Percentiles rank a stretch among this genome's conserved stretches.
Evolutionary conservation across 2,329 filamentous ascomycete species (phyloP).

Genomic region (Phymatotrichopsis omnivora): DNA sequence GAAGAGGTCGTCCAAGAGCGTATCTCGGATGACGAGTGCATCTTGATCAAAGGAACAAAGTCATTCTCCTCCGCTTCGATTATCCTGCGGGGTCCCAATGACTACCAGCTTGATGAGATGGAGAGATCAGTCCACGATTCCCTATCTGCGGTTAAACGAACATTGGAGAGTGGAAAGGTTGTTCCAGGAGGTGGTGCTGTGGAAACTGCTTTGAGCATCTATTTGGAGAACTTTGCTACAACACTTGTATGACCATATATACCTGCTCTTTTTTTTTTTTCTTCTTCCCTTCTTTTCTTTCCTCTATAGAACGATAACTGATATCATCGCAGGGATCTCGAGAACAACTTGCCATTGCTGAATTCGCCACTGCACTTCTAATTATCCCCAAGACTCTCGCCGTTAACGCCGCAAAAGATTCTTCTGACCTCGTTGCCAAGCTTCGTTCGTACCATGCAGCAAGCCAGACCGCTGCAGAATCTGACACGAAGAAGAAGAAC

Average conservation of each 20-base stretch:
- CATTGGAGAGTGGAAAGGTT: constrained; percentile 90
- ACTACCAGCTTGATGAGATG: constrained; percentile 97
- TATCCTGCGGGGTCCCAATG: constrained; percentile 89
- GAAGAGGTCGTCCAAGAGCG: constrained; percentile 97
- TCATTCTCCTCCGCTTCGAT: constrained; percentile 87
- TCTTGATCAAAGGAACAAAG: constrained; percentile 92
- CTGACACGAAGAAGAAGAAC: constrained; percentile 83
- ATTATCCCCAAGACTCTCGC: constrained; percentile 93
- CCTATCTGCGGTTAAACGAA: constrained; percentile 91
- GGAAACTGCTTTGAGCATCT: constrained; percentile 98
- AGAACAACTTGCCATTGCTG: constrained; percentile 94
- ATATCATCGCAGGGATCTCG: constrained; percentile 72
- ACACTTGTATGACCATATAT: constrained; percentile 80
- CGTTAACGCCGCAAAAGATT: constrained; percentile 93
- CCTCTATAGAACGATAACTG: constrained; percentile 1
- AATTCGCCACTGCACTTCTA: constrained; percentile 91
- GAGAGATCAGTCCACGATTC: constrained; percentile 97
- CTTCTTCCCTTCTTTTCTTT: neutral
- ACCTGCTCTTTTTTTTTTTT: too few species aligned
- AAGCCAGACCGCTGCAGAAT: constrained; percentile 81
- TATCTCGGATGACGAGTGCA: constrained; percentile 98
- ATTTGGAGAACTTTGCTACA: constrained; percentile 95
- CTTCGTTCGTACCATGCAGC: constrained; percentile 88
- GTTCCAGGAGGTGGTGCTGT: constrained; percentile 94
- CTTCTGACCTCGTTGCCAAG: constrained; percentile 88